Percentiles rank a stretch among this genome's conserved stretches.
Evolutionary conservation across 768 basidiomycete genomes (phyloP).

Genomic region (Exidia glandulosa): DNA sequence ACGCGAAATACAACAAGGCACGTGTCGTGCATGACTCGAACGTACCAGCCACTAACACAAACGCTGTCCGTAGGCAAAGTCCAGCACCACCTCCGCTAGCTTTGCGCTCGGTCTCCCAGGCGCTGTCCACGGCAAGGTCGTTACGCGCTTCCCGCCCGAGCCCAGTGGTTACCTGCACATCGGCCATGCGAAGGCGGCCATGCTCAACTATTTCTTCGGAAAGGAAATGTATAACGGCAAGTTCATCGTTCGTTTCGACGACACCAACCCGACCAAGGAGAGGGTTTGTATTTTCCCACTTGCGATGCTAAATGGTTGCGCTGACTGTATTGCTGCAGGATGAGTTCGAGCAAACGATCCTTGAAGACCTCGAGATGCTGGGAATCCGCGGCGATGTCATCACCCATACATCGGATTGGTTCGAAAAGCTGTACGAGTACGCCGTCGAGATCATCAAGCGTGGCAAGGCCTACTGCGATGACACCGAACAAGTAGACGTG

Average conservation of each 20-base stretch:
- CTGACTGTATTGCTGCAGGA: slow-evolving; percentile 35
- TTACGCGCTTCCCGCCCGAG: slow-evolving; percentile 96
- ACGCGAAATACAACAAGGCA: slow-evolving; percentile 66
- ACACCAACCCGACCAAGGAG: slow-evolving; percentile 98
- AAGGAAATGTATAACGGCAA: slow-evolving; percentile 90
- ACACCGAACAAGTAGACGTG: slow-evolving; percentile 80
- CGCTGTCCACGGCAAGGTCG: slow-evolving; percentile 81
- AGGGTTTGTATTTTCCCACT: slow-evolving; percentile 42
- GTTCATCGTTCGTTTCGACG: slow-evolving; percentile 91
- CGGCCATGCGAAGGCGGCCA: slow-evolving; percentile 83
- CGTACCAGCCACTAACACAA: not conserved
- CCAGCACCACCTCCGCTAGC: slow-evolving; percentile 73
- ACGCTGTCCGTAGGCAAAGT: slow-evolving; percentile 19
- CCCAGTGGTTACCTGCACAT: slow-evolving; percentile 98
- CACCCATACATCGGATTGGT: slow-evolving; percentile 93
- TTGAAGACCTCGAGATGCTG: slow-evolving; percentile 81
- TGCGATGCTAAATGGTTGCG: not conserved
- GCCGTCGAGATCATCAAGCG: slow-evolving; percentile 72
- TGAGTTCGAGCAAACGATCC: slow-evolving; percentile 93
- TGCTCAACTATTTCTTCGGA: slow-evolving; percentile 95
- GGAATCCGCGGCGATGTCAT: slow-evolving; percentile 73
- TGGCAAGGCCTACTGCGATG: slow-evolving; percentile 93
- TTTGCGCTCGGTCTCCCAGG: slow-evolving; percentile 84
- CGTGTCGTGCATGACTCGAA: too few species aligned
- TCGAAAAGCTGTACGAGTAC: slow-evolving; percentile 74